Percentiles rank a stretch among this genome's conserved stretches.
Evolutionary conservation across 331 rosid genomes (phyloP).

Genomic region (Acacia pycnantha): DNA sequence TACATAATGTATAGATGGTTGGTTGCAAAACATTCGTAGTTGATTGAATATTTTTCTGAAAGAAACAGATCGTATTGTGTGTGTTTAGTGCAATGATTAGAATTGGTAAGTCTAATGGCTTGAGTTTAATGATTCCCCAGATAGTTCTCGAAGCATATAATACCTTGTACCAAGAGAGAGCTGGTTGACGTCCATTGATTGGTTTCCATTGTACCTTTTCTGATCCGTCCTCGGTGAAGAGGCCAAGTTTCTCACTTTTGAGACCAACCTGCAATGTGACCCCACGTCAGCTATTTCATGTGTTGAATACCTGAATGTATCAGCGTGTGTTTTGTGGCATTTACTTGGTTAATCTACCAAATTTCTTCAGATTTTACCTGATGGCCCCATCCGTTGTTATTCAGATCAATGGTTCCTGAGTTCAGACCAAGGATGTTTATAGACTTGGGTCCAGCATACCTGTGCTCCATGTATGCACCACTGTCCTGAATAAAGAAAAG

Average conservation of each 20-base stretch:
- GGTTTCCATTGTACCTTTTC: constrained; percentile 60
- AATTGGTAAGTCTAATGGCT: not conserved
- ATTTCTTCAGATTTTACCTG: constrained; percentile 44
- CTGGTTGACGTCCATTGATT: constrained; percentile 25
- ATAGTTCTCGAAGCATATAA: not conserved
- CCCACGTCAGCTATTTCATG: constrained; percentile 3
- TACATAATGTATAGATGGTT: not conserved
- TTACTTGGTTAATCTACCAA: not conserved
- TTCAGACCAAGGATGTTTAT: constrained; percentile 69
- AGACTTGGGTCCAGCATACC: constrained; percentile 73
- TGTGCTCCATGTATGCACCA: constrained; percentile 98
- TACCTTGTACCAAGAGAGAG: constrained; percentile 94
- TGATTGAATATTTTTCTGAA: not conserved
- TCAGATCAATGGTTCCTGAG: constrained; percentile 67
- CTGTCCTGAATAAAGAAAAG: constrained; percentile 59
- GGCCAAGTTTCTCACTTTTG: constrained; percentile 46
- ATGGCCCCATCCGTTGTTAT: constrained; percentile 79
- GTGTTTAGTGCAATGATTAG: not conserved
- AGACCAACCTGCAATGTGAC: constrained; percentile 58
- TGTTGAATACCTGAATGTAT: not conserved
- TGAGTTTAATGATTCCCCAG: not conserved
- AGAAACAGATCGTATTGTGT: not conserved
- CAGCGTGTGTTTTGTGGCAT: not conserved
- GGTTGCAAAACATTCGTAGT: not conserved
- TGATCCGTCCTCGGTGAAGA: constrained; percentile 62